phyloP scores from a whole-genome alignment of 176 grass and related monocot genomes.

The Eleusine indica region DNA sequence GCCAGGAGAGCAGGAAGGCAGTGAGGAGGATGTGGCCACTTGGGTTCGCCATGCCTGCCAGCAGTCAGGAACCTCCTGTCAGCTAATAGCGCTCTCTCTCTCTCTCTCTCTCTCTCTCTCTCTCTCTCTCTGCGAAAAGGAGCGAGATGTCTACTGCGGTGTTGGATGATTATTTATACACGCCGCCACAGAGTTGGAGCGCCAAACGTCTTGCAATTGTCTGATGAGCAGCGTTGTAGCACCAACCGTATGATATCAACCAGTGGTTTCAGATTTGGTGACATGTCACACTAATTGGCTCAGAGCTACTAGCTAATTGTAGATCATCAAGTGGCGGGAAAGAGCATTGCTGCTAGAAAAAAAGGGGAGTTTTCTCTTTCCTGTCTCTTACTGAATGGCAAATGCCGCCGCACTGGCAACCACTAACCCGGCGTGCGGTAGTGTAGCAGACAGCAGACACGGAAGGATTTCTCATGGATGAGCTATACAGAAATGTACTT shows the following conservation, averaged over 20 bases:
- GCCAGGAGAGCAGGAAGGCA: too few relatives aligned
- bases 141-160: too few relatives aligned
- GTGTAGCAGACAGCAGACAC: neutral
- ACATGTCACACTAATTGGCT: slow-evolving; percentile 29
- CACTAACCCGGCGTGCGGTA: neutral
- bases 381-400: neutral
- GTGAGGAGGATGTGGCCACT: too few relatives aligned
- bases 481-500: neutral
- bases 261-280: slow-evolving; percentile 32
- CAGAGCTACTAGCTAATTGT: neutral
- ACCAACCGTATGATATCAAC: slow-evolving; percentile 35
- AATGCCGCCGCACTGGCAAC: neutral
- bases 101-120: too few relatives aligned
- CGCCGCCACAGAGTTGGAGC: slow-evolving; percentile 6
- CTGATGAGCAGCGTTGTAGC: neutral
- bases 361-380: neutral
- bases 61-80: too few relatives aligned
- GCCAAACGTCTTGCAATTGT: neutral
- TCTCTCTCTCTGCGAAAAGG: too few relatives aligned
- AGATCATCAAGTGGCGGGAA: neutral
- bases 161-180: too few relatives aligned
- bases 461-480: neutral
- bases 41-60: too few relatives aligned
- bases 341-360: slow-evolving; percentile 1
- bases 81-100: too few relatives aligned